Base-by-base conservation (phyloP, 2,329 filamentous ascomycete species). In the Sporothrix schenckii region DNA sequence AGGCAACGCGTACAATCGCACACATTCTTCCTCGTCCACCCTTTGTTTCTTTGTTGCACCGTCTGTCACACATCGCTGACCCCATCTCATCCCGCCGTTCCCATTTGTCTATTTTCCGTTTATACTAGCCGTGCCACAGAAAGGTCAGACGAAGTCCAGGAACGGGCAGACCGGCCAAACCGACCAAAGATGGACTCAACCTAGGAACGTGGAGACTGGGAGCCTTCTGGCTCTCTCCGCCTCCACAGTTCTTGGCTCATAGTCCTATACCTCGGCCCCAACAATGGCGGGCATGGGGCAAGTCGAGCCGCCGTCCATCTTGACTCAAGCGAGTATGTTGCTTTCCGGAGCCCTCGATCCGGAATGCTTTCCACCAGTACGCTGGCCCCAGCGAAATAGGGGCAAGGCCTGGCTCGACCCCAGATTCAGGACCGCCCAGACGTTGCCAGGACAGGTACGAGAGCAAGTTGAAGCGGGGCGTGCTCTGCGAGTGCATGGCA, bases 81-180 rank as follows among this genome's bases (percentile, higher is more conserved):
- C 60, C 60, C 27, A 13, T 24, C 39, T 47, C 24, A 6, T 65
- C 61, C 61, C 61, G 19, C 16, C 44, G 30, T 52, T 10, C 61
- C 47, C 27, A 16, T 34, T 19, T 67, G 27, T 56, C 66, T 58
- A 56, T 67, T 67, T 67, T 41, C 65, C 65, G 65, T 67, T 56
- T 67, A 67, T 56, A 67, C 49, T 67, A 67, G 14, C 65, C 34
- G 65, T 11, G 11, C 24, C 34, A 60, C 19, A 60, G 34, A 60
- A 60, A 34, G 56, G 34, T 34, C 30, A 21, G 3, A 6, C 2
- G 41, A 44, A 0, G 41, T 13, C 41, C 34, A 34, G 34, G 34
- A 34, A 34, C 54, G 54, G 39, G 34, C 30, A 14, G 9, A 21
- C 5, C 56, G 30, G 9, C 34, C 56, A 21, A 41, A 60, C 9